phyloP scores from a whole-genome alignment of 2,329 filamentous ascomycete genomes.

The Claviceps pazoutovae region DNA sequence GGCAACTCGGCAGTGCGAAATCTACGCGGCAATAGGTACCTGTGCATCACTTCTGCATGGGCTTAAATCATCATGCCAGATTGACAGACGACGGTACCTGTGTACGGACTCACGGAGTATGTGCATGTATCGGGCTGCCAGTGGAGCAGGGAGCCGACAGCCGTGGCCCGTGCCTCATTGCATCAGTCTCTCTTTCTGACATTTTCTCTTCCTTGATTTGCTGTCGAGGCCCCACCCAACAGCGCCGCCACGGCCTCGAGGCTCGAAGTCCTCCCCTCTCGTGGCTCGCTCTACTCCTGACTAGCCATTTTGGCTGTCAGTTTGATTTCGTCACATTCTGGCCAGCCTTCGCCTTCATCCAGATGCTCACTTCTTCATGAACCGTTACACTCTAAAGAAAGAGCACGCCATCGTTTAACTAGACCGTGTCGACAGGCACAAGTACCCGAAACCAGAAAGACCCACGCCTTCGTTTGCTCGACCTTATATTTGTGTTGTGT shows the following conservation, averaged over 20 bases:
- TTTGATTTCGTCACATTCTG: background rate
- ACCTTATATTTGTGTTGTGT: background rate
- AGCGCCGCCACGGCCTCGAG: too few relatives aligned
- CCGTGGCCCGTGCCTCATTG: too few relatives aligned
- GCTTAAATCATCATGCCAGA: too few relatives aligned
- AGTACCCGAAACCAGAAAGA: background rate
- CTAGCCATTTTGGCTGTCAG: background rate
- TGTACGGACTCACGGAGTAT: too few relatives aligned
- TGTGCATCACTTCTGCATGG: too few relatives aligned
- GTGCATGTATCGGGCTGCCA: too few relatives aligned
- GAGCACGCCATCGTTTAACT: conserved; percentile 4
- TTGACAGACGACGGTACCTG: background rate
- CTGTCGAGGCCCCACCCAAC: too few relatives aligned
- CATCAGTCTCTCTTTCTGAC: too few relatives aligned
- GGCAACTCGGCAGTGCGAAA: background rate
- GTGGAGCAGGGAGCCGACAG: too few relatives aligned
- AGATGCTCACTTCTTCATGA: background rate
- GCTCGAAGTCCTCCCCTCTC: too few relatives aligned
- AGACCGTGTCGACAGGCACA: background rate
- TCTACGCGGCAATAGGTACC: background rate
- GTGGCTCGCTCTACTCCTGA: background rate
- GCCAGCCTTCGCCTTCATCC: background rate
- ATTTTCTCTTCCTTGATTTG: too few relatives aligned
- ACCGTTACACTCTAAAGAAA: background rate
- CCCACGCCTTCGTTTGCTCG: conserved; percentile 1